Conservation (phyloP, 78 protist species). For the Planoprotostelium fungivorum region DNA sequence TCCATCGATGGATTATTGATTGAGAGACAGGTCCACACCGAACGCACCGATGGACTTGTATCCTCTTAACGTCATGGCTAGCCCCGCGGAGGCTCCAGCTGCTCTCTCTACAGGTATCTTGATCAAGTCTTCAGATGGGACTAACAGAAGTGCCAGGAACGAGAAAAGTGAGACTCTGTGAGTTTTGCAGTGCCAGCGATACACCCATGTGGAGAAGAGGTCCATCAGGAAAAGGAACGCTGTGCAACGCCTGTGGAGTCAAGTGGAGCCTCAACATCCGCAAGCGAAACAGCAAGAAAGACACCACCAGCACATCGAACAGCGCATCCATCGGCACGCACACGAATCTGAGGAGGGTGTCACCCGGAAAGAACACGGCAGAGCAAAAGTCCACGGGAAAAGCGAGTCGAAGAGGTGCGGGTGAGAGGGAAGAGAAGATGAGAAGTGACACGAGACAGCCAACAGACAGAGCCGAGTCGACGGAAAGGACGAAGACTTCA, state of each 20-base stretch:
- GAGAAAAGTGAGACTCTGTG: constrained; percentile 33
- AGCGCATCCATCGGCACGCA: background rate
- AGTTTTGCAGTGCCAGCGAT: constrained; percentile 39
- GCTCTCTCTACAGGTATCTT: background rate
- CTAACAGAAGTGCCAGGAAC: background rate
- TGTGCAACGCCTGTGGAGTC: constrained; percentile 68
- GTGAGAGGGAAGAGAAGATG: too few relatives aligned
- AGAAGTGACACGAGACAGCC: too few relatives aligned
- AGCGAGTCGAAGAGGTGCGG: too few relatives aligned
- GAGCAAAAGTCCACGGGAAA: background rate
- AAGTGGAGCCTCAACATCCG: constrained; percentile 55
- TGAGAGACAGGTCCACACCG: background rate
- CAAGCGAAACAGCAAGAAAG: background rate
- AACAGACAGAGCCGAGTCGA: too few relatives aligned
- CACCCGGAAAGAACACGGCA: background rate
- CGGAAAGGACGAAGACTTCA: too few relatives aligned
- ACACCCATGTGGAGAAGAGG: constrained; percentile 72
- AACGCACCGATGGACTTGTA: background rate
- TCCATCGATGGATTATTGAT: too few relatives aligned
- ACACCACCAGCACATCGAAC: background rate
- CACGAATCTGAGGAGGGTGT: background rate
- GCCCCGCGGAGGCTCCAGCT: background rate
- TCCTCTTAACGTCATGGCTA: background rate
- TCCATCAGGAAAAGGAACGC: constrained; percentile 66
- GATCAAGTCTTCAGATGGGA: background rate